These are phyloP conservation scores for Fusarium sp. DNA, from an alignment of 2,329 filamentous ascomycete genomes.

Conservation along the genomic window DNA sequence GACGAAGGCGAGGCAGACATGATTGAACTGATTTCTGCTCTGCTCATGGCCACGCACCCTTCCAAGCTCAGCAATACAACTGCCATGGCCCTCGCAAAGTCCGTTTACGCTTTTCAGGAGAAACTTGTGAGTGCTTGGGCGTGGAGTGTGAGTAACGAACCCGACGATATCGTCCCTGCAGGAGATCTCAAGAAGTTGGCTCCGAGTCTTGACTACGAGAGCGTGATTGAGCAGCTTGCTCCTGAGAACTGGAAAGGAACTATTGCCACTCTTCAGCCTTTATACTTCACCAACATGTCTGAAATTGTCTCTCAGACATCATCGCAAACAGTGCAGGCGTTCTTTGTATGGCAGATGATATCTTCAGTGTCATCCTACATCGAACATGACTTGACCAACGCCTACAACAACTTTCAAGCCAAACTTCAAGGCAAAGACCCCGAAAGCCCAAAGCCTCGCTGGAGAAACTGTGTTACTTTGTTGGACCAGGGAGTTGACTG, in stretches of 20 bases:
- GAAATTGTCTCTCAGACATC: slow-evolving; percentile 53
- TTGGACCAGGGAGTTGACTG: slow-evolving; percentile 21
- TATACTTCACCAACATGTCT: slow-evolving; percentile 1
- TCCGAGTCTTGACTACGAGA: slow-evolving; percentile 23
- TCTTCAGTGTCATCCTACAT: slow-evolving; percentile 64
- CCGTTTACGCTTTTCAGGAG: not conserved
- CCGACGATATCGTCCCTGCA: not conserved
- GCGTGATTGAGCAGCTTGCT: slow-evolving; percentile 17
- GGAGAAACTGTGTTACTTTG: slow-evolving; percentile 14
- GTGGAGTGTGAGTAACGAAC: not conserved
- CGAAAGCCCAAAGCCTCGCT: slow-evolving; percentile 14
- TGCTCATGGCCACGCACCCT: slow-evolving; percentile 24
- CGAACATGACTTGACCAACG: slow-evolving; percentile 69
- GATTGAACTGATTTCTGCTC: slow-evolving; percentile 3
- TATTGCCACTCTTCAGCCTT: not conserved
- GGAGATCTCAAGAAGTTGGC: slow-evolving; percentile 6
- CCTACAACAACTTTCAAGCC: slow-evolving; percentile 70
- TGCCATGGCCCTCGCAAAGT: not conserved
- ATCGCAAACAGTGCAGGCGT: slow-evolving; percentile 68
- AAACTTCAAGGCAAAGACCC: slow-evolving; percentile 63
- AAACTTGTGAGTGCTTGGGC: not conserved
- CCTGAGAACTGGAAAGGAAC: slow-evolving; percentile 16
- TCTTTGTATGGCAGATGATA: slow-evolving; percentile 73
- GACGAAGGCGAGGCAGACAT: not conserved
- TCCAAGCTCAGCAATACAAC: slow-evolving; percentile 9